Percentiles rank a stretch among this genome's conserved stretches.
These are phyloP conservation scores for Clonostachys byssicola DNA, from an alignment of 2,329 filamentous ascomycete genomes.

Conservation along the genomic window DNA sequence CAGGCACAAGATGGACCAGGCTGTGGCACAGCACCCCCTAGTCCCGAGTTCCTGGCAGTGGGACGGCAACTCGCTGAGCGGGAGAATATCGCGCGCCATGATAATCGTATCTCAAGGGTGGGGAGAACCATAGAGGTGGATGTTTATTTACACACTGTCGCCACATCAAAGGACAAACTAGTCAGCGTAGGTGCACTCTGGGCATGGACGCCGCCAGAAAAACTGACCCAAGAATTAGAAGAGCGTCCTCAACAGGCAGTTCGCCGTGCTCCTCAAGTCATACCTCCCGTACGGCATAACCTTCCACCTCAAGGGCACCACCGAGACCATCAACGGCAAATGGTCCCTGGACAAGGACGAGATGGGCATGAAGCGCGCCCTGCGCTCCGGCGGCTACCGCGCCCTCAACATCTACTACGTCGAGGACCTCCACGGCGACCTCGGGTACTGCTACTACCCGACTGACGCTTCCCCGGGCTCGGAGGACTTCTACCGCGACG, in stretches of 20 bases:
- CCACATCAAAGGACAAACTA: background rate
- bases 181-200: background rate
- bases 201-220: background rate
- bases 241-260: conserved; percentile 12
- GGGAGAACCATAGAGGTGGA: conserved; percentile 8
- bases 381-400: conserved; percentile 34
- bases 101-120: conserved; percentile 6
- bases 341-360: conserved; percentile 21
- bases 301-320: conserved; percentile 18
- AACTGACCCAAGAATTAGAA: conserved; percentile 1
- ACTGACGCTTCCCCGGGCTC: conserved; percentile 17
- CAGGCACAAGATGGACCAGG: background rate
- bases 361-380: conserved; percentile 35
- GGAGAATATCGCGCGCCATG: background rate
- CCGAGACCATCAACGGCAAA: conserved; percentile 19
- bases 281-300: conserved; percentile 10
- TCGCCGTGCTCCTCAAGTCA: conserved; percentile 14
- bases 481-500: conserved; percentile 27
- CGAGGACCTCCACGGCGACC: conserved; percentile 18
- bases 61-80: background rate
- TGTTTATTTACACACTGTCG: conserved; percentile 5
- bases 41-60: background rate
- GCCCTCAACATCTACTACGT: conserved; percentile 43
- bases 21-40: conserved; percentile 2
- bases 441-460: conserved; percentile 45